phyloP scores from a whole-genome alignment of 2,329 filamentous ascomycete genomes.

The Aspergillus latus region DNA sequence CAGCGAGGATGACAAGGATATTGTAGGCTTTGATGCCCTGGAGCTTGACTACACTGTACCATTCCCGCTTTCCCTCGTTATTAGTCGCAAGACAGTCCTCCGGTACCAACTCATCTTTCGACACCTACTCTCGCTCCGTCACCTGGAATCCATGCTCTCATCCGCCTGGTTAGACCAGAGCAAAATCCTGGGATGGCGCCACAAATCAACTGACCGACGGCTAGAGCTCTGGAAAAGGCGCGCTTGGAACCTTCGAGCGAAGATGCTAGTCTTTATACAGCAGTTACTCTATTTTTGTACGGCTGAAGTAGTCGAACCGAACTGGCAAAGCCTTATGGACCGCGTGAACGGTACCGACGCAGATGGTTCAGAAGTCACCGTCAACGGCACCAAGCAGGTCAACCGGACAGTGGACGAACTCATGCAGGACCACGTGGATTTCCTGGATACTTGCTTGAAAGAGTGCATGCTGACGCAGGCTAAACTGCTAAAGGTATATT shows the following conservation, averaged over 20 bases:
- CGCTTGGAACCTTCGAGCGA: slow-evolving; percentile 84
- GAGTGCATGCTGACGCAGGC: slow-evolving; percentile 99
- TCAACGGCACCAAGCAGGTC: slow-evolving; percentile 48
- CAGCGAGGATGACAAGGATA: slow-evolving; percentile 74
- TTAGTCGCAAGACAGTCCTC: slow-evolving; percentile 94
- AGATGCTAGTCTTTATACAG: slow-evolving; percentile 97
- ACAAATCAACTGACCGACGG: slow-evolving; percentile 68
- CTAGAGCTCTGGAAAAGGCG: slow-evolving; percentile 91
- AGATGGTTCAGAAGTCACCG: slow-evolving; percentile 37
- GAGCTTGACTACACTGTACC: slow-evolving; percentile 93
- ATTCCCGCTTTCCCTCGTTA: slow-evolving; percentile 91
- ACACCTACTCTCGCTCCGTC: slow-evolving; percentile 83
- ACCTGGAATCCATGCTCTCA: slow-evolving; percentile 84
- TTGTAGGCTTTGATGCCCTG: slow-evolving; percentile 85
- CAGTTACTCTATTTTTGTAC: slow-evolving; percentile 97
- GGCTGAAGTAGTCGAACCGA: slow-evolving; percentile 94
- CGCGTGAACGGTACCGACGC: slow-evolving; percentile 64
- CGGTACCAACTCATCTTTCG: slow-evolving; percentile 95
- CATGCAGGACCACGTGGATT: slow-evolving; percentile 99
- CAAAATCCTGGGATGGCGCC: slow-evolving; percentile 76
- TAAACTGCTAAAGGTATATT: slow-evolving; percentile 77
- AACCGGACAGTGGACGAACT: slow-evolving; percentile 89
- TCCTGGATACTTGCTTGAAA: slow-evolving; percentile 94
- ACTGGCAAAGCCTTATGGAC: slow-evolving; percentile 94
- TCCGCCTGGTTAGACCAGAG: slow-evolving; percentile 89